Evolutionary conservation across 225 moss, liverwort and hornwort genomes (phyloP).

Genomic region (Lunularia cruciata): DNA sequence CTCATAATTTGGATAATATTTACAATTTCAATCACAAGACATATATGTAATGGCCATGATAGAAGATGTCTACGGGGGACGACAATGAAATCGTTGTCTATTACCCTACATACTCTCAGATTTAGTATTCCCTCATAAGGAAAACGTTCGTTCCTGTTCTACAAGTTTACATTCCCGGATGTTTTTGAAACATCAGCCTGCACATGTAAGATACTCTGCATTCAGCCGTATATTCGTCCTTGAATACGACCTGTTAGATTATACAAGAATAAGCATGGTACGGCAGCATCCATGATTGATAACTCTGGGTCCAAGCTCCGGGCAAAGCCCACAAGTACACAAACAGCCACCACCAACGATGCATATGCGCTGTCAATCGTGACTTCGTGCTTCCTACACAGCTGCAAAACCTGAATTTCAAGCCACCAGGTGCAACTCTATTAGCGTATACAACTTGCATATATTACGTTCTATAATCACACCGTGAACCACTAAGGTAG

Average conservation of each 20-base stretch:
- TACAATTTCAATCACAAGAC: too few relatives aligned
- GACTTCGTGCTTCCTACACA: constrained; percentile 91
- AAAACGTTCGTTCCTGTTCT: background rate
- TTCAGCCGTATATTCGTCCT: constrained; percentile 84
- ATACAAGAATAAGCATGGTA: constrained; percentile 86
- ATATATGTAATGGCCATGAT: too few relatives aligned
- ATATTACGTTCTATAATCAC: background rate
- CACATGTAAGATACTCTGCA: background rate
- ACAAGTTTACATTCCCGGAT: constrained; percentile 12
- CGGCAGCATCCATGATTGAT: constrained; percentile 95
- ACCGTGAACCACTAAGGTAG: background rate
- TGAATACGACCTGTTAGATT: constrained; percentile 89
- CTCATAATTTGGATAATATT: too few relatives aligned
- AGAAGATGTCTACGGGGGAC: too few relatives aligned
- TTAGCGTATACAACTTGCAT: too few relatives aligned
- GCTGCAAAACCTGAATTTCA: constrained; percentile 65
- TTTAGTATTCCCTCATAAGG: too few relatives aligned
- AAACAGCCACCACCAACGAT: constrained; percentile 78
- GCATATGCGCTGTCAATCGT: constrained; percentile 93
- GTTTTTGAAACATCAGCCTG: background rate
- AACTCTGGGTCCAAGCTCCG: constrained; percentile 82
- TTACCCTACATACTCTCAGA: too few relatives aligned
- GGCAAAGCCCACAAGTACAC: constrained; percentile 91
- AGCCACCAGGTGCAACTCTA: background rate
- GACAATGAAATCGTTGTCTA: too few relatives aligned